These are phyloP conservation scores for Rheum nobile DNA, from an alignment of 148 eudicot genomes.

Conservation along the genomic window DNA sequence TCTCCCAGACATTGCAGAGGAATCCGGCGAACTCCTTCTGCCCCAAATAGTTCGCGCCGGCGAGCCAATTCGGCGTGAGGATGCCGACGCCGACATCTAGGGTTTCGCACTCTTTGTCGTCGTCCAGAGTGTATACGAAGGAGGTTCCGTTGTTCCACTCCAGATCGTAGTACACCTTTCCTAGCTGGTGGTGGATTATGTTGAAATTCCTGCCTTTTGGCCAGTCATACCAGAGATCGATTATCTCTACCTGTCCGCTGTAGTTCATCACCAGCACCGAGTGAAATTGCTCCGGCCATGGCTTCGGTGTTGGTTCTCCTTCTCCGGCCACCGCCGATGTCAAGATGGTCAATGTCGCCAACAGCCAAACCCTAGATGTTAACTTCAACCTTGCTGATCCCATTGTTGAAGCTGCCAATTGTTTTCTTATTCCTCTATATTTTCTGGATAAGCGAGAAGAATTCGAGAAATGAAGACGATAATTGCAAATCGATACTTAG, in stretches of 20 bases:
- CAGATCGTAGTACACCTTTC: conserved; percentile 26
- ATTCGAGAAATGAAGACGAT: neutral
- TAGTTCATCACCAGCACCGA: conserved; percentile 21
- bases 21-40: conserved; percentile 30
- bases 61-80: conserved; percentile 47
- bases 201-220: conserved; percentile 30
- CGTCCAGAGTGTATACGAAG: conserved; percentile 27
- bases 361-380: neutral
- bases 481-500: neutral
- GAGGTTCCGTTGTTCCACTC: conserved; percentile 59
- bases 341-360: neutral
- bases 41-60: conserved; percentile 40
- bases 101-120: conserved; percentile 18
- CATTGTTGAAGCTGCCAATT: neutral
- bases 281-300: conserved; percentile 27
- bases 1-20: conserved; percentile 50
- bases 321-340: neutral
- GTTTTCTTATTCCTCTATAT: neutral
- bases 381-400: neutral
- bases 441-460: neutral
- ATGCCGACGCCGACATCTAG: conserved; percentile 33
- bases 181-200: conserved; percentile 39
- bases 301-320: conserved; percentile 11
- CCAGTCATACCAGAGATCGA: conserved; percentile 28
- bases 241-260: conserved; percentile 9